Conservation (phyloP, 2,329 filamentous ascomycete genomes). For the Fusarium sp. region DNA sequence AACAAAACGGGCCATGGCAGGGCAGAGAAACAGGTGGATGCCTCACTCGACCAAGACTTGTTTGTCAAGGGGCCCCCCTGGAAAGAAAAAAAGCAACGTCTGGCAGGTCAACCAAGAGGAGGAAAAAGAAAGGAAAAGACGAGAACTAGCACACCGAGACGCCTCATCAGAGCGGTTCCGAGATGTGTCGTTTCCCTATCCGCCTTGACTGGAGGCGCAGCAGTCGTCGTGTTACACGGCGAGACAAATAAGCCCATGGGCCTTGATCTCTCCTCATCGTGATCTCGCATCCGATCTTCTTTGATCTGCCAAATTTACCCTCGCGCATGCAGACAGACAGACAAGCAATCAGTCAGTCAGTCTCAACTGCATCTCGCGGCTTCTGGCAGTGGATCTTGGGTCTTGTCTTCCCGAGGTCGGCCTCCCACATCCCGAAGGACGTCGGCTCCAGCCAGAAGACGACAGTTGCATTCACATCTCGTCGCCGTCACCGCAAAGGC, state of each 20-base stretch:
- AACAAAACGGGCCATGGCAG: background rate
- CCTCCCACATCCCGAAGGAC: slow-evolving; percentile 14
- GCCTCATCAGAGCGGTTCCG: slow-evolving; percentile 8
- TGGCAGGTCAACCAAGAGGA: slow-evolving; percentile 12
- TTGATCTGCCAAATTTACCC: background rate
- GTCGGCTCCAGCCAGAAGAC: background rate
- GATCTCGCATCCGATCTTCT: slow-evolving; percentile 5
- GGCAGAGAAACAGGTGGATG: background rate
- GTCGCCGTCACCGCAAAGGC: slow-evolving; percentile 9
- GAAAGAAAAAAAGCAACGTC: slow-evolving; percentile 30
- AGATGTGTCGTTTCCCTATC: background rate
- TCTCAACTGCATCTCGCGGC: slow-evolving; percentile 12
- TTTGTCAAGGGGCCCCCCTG: background rate
- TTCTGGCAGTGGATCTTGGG: slow-evolving; percentile 8
- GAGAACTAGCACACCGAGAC: slow-evolving; percentile 14
- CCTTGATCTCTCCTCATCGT: background rate
- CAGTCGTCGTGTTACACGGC: slow-evolving; percentile 26
- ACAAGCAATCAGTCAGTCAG: background rate
- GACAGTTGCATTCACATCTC: background rate
- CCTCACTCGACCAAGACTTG: background rate
- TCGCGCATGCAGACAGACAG: background rate
- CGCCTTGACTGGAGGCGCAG: background rate
- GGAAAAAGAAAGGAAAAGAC: background rate
- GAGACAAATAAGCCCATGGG: slow-evolving; percentile 13
- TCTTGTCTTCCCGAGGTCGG: slow-evolving; percentile 1